A percentile compares a stretch with the other conserved stretches of the same genome.
Evolutionary conservation across 73 alveolate species (phyloP).

Genomic region (Paramecium biaurelia): DNA sequence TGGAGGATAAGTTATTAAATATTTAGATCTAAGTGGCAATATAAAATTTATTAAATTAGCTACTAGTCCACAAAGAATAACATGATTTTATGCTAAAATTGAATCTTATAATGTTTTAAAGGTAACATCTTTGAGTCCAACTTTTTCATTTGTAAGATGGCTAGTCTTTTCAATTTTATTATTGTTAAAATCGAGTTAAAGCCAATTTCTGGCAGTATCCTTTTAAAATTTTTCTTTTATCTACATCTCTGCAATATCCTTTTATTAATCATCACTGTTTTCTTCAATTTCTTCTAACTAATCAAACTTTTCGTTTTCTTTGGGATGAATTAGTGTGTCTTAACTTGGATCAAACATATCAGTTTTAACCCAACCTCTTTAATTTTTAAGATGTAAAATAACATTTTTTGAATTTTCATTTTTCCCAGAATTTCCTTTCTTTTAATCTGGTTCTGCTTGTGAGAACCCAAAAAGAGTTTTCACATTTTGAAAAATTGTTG

Average conservation of each 20-base stretch:
- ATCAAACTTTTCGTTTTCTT: neutral
- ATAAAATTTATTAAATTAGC: slow-evolving; percentile 90
- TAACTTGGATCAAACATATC: neutral
- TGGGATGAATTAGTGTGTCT: neutral
- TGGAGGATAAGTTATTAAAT: slow-evolving; percentile 86
- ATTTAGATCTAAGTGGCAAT: slow-evolving; percentile 90
- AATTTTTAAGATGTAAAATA: neutral
- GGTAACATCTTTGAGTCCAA: slow-evolving; percentile 83
- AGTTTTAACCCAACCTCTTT: neutral
- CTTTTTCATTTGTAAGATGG: slow-evolving; percentile 80
- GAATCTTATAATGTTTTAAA: slow-evolving; percentile 87
- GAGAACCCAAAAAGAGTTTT: neutral
- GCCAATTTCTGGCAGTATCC: slow-evolving; percentile 10
- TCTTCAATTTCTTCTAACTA: slow-evolving; percentile 59
- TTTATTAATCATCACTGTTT: slow-evolving; percentile 70
- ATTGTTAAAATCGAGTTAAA: slow-evolving; percentile 66
- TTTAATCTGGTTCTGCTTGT: neutral
- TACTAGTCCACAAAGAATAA: slow-evolving; percentile 92
- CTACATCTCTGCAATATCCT: slow-evolving; percentile 57
- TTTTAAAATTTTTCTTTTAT: slow-evolving; percentile 65
- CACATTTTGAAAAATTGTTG: neutral
- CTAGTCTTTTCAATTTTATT: slow-evolving; percentile 65
- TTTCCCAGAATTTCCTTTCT: neutral
- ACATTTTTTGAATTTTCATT: neutral
- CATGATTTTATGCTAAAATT: slow-evolving; percentile 91